Percentiles rank a stretch among this genome's conserved stretches.
phyloP scores from a whole-genome alignment of 768 basidiomycete species.

The Plicaturopsis crispa region DNA sequence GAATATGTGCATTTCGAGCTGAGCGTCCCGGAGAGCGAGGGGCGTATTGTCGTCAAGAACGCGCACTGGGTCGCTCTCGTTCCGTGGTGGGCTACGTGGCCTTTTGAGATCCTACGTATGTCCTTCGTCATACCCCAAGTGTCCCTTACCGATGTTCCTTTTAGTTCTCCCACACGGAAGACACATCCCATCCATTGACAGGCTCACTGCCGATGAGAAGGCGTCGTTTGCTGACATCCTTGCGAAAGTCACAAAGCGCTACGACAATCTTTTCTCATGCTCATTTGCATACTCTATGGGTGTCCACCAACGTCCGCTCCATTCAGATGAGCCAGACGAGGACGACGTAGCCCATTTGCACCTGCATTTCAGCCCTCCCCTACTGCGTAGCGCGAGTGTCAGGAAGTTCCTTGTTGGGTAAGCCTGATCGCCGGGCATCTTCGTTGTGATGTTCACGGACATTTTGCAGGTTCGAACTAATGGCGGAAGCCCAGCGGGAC shows the following conservation, averaged over 20 bases:
- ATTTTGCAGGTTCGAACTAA: constrained; percentile 67
- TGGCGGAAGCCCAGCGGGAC: constrained; percentile 88
- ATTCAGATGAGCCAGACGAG: constrained; percentile 31
- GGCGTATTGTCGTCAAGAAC: constrained; percentile 64
- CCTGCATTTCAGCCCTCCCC: constrained; percentile 80
- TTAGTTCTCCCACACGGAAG: constrained; percentile 71
- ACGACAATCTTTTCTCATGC: constrained; percentile 76
- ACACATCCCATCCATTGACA: constrained; percentile 66
- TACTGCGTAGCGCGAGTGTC: constrained; percentile 74
- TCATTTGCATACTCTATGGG: constrained; percentile 96
- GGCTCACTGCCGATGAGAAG: constrained; percentile 57
- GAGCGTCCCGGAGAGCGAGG: constrained; percentile 27
- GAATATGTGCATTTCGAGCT: constrained; percentile 73
- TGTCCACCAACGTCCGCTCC: constrained; percentile 76
- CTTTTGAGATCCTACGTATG: constrained; percentile 74
- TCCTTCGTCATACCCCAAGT: constrained; percentile 4
- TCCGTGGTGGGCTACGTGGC: constrained; percentile 96
- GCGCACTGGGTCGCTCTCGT: constrained; percentile 79
- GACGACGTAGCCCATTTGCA: constrained; percentile 72
- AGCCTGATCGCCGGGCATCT: constrained; percentile 17
- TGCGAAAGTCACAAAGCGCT: constrained; percentile 53
- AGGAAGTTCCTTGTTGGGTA: constrained; percentile 89
- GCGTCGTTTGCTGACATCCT: constrained; percentile 60
- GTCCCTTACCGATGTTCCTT: not conserved
- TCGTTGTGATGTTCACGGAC: not conserved